Percentiles rank a stretch among this genome's conserved stretches.
These are phyloP conservation scores for Torulaspora pretoriensis DNA, from an alignment of 1,139 yeast species.

Conservation along the genomic window DNA sequence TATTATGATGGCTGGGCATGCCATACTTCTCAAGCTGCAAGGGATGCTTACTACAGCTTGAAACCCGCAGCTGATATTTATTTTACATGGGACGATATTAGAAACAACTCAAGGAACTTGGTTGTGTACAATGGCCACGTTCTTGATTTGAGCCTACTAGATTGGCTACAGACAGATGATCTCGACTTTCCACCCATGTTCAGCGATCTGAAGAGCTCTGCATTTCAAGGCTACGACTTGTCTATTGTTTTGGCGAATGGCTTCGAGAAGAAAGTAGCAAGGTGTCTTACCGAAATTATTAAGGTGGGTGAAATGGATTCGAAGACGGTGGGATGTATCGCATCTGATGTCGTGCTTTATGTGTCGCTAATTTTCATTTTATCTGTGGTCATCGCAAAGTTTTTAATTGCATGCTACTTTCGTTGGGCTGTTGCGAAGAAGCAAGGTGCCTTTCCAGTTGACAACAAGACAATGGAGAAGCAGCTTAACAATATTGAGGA, in stretches of 20 bases:
- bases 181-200: slow-evolving; percentile 70
- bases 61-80: slow-evolving; percentile 69
- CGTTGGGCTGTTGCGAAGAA: slow-evolving; percentile 72
- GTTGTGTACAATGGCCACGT: slow-evolving; percentile 88
- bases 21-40: slow-evolving; percentile 69
- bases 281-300: slow-evolving; percentile 80
- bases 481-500: slow-evolving; percentile 65
- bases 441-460: slow-evolving; percentile 73
- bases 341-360: slow-evolving; percentile 76
- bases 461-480: slow-evolving; percentile 49
- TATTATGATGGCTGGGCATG: slow-evolving; percentile 87
- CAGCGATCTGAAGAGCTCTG: slow-evolving; percentile 55
- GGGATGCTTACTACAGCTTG: slow-evolving; percentile 62
- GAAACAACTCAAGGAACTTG: slow-evolving; percentile 65
- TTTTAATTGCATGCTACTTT: slow-evolving; percentile 81
- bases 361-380: slow-evolving; percentile 80
- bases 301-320: slow-evolving; percentile 89
- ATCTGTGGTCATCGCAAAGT: slow-evolving; percentile 71
- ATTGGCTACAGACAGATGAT: slow-evolving; percentile 69
- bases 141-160: slow-evolving; percentile 67
- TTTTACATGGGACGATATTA: slow-evolving; percentile 86
- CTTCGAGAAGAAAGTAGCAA: slow-evolving; percentile 64
- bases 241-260: slow-evolving; percentile 71
- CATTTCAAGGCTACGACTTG: slow-evolving; percentile 72
- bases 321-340: slow-evolving; percentile 92